Percentiles rank a stretch among this genome's conserved stretches.
Evolutionary conservation across 257 asterid genomes (phyloP).

Genomic region (Solanum boliviense): DNA sequence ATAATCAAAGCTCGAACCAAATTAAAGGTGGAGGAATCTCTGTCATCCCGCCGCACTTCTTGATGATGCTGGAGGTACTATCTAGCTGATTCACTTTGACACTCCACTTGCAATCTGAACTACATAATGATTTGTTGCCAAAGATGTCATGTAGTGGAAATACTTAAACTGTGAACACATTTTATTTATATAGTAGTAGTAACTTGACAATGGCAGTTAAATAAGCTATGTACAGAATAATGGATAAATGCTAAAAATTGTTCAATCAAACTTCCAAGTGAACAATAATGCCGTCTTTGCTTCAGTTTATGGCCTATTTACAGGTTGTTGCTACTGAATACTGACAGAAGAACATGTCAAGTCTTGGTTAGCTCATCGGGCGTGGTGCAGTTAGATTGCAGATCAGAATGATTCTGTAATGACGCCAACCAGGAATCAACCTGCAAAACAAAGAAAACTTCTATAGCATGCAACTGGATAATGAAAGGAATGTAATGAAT

Average conservation of each 20-base stretch:
- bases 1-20: background rate
- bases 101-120: background rate
- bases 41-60: background rate
- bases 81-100: background rate
- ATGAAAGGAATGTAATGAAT: background rate
- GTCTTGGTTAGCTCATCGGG: conserved; percentile 4
- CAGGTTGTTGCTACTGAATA: background rate
- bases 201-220: background rate
- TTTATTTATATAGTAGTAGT: background rate
- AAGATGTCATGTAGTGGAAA: background rate
- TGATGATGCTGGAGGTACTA: background rate
- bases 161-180: background rate
- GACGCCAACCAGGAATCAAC: conserved; percentile 75
- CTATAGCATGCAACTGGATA: background rate
- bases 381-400: conserved; percentile 19
- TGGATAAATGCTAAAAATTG: background rate
- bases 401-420: conserved; percentile 34
- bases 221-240: background rate
- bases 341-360: background rate
- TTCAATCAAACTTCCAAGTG: background rate
- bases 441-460: conserved; percentile 17
- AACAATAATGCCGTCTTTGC: background rate
- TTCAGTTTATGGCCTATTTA: background rate
- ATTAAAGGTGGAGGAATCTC: background rate
- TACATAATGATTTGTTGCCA: background rate